phyloP scores from a whole-genome alignment of 495 filamentous ascomycete genomes.

The Podospora fimiseda region DNA sequence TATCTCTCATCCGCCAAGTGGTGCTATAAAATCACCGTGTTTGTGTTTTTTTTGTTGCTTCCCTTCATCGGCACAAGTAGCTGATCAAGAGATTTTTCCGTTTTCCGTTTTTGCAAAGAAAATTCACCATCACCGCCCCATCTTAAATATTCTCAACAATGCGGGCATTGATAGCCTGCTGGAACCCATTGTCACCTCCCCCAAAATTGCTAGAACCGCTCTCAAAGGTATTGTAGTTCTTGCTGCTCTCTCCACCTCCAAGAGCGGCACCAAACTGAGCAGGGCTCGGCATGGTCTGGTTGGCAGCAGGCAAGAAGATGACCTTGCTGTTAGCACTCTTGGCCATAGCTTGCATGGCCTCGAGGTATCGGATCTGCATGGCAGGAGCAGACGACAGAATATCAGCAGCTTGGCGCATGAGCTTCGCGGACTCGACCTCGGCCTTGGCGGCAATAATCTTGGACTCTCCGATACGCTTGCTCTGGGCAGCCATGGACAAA shows the following conservation, averaged over 20 bases:
- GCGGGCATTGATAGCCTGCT: constrained; percentile 75
- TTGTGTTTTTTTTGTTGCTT: too few relatives aligned
- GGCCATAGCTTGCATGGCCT: constrained; percentile 99
- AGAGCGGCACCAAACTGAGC: constrained; percentile 30
- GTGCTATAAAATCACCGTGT: too few relatives aligned
- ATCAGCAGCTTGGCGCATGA: constrained; percentile 97
- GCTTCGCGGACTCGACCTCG: constrained; percentile 92
- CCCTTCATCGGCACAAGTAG: too few relatives aligned
- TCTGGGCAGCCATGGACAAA: constrained; percentile 99
- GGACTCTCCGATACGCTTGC: constrained; percentile 94
- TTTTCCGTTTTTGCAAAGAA: too few relatives aligned
- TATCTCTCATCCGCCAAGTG: not conserved
- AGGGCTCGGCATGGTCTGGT: constrained; percentile 56
- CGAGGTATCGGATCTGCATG: constrained; percentile 98
- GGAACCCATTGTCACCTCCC: constrained; percentile 62
- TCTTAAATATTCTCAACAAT: constrained; percentile 81
- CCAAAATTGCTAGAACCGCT: constrained; percentile 13
- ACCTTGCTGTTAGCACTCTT: constrained; percentile 94
- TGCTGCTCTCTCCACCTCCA: constrained; percentile 8
- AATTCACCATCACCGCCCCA: not conserved
- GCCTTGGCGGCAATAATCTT: constrained; percentile 97
- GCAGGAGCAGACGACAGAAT: constrained; percentile 88
- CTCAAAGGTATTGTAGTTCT: constrained; percentile 18
- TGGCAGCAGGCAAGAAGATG: constrained; percentile 76
- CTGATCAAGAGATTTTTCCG: too few relatives aligned